phyloP scores from a whole-genome alignment of 2,329 filamentous ascomycete species.

The Trichoderma simmonsii region DNA sequence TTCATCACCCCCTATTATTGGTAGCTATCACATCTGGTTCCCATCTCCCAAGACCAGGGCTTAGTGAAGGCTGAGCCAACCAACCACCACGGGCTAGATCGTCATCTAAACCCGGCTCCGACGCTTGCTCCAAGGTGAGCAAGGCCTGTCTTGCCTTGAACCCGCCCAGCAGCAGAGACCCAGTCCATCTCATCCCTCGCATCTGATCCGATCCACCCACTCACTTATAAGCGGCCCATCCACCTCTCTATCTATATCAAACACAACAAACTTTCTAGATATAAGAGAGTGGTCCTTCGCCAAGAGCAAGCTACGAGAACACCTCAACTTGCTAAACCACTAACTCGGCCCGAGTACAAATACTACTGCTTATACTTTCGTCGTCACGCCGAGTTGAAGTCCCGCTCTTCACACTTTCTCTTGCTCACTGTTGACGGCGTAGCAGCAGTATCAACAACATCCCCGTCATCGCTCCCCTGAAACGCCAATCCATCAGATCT shows the following conservation, averaged over 20 bases:
- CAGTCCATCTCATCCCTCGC: conserved; percentile 1
- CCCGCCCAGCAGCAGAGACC: background rate
- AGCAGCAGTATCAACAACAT: background rate
- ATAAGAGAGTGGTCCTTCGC: background rate
- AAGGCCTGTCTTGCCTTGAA: background rate
- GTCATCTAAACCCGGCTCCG: background rate
- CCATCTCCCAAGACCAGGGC: background rate
- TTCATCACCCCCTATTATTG: background rate
- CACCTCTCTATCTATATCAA: background rate
- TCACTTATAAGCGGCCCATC: conserved; percentile 5
- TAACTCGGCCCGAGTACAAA: background rate
- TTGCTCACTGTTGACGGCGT: background rate
- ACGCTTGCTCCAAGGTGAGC: background rate
- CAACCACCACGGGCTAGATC: background rate
- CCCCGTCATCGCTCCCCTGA: background rate
- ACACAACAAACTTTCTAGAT: background rate
- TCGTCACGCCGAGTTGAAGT: background rate
- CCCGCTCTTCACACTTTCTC: background rate
- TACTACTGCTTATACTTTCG: background rate
- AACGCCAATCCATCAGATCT: background rate
- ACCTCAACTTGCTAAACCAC: background rate
- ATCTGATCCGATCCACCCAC: conserved; percentile 5
- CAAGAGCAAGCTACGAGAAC: background rate
- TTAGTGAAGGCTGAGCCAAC: background rate
- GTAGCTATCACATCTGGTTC: background rate